Percentiles rank a stretch among this genome's conserved stretches.
phyloP scores from a whole-genome alignment of 2,329 filamentous ascomycete species.

The Fusarium irregulare region DNA sequence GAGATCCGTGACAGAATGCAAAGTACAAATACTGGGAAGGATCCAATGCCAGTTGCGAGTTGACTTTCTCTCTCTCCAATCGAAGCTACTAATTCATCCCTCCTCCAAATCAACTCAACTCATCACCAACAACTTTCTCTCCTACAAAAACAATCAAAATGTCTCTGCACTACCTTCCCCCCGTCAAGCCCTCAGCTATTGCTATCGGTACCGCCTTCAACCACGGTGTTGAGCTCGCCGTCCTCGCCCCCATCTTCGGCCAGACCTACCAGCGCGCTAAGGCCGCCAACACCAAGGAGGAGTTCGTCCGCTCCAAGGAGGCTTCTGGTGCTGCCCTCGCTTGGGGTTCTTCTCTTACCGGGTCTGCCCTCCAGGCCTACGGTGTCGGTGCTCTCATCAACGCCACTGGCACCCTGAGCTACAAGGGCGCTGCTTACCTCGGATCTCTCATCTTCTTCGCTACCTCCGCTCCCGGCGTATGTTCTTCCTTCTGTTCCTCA shows the following conservation, averaged over 20 bases:
- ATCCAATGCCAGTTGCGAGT: constrained; percentile 13
- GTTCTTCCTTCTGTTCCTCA: constrained; percentile 40
- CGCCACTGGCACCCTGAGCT: constrained; percentile 91
- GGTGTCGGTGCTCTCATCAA: constrained; percentile 92
- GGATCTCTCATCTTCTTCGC: constrained; percentile 92
- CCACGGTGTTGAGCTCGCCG: constrained; percentile 88
- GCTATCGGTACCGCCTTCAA: constrained; percentile 96
- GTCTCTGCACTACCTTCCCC: constrained; percentile 72
- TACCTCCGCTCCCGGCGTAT: constrained; percentile 85
- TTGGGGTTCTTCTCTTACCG: constrained; percentile 90
- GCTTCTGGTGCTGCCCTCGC: constrained; percentile 86
- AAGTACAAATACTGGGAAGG: constrained; percentile 45
- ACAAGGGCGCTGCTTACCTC: constrained; percentile 97
- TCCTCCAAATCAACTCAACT: neutral
- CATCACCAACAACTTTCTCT: neutral
- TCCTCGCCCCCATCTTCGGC: constrained; percentile 90
- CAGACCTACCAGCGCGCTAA: constrained; percentile 95
- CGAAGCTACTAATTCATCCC: constrained; percentile 22
- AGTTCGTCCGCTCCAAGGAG: constrained; percentile 95
- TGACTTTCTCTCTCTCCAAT: constrained; percentile 22
- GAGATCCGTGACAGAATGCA: constrained; percentile 38
- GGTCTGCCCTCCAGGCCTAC: constrained; percentile 89
- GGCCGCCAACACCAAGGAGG: constrained; percentile 92
- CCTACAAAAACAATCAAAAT: constrained; percentile 53
- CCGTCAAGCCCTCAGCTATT: constrained; percentile 98